Evolutionary conservation across 2,329 filamentous ascomycete genomes (phyloP), one percentile per base, ranked within the genome.

Genomic region (Sarocladium strictum): DNA sequence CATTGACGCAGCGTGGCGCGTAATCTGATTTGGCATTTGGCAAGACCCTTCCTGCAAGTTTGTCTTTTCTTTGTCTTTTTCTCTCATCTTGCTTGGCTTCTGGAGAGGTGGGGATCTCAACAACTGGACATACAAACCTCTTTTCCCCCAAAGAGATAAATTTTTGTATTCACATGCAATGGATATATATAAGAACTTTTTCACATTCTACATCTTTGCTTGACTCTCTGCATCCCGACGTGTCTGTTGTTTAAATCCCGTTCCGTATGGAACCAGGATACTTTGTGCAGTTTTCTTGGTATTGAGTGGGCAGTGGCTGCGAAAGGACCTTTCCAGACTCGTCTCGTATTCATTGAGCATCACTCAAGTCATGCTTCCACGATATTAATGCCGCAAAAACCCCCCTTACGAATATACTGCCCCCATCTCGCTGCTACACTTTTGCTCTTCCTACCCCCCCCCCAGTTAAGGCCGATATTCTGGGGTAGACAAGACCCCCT

Each of bases 1-100:
- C 47, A 33, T 51, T 51, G 47, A 51, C 47, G 47, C 47, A 51
- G 47, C 47, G 47, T 51, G 47, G 47, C 47, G 27, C 47, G 47
- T 35, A 47, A 51, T 35, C 15, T 51, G 47, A 21, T 51, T 51
- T 51, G 47, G 47, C 47, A 27, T 27, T n/a, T n/a, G n/a, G n/a
- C n/a, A 15, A 27, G 17, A 47, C 26, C 12, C 27, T n/a, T 51
- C n/a, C n/a, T 26, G 5, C 27, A 32, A 19, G 26, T 49, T 3
- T 32, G 6, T 43, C 40, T 49, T 32, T 49, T 24, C n/a, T 49
- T 32, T 49, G 35, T 38, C 15, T 43, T 43, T 23, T 7, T 43
- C n/a, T n/a, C n/a, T n/a, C n/a, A n/a, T n/a, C 40, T 21, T 43
- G 40, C 40, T 24, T 24, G 40, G 40, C 40, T 23, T 43, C 40